Conservation (phyloP, 2,329 filamentous ascomycete genomes). For the Penicillium sp. region DNA sequence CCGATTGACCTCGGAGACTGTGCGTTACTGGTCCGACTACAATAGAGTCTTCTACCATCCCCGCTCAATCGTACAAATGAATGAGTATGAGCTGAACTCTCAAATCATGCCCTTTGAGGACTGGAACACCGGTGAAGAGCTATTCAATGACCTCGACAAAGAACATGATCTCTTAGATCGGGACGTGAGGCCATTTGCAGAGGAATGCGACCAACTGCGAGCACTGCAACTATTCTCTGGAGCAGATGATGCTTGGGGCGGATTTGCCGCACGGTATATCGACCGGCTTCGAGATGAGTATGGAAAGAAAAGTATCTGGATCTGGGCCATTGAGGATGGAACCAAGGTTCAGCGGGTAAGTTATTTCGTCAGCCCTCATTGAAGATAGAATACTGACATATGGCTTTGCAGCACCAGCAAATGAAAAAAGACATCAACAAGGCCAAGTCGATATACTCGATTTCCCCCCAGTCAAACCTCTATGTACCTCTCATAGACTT, state of each 20-base stretch:
- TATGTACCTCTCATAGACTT: slow-evolving; percentile 72
- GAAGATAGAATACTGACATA: slow-evolving; percentile 1
- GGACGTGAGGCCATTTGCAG: slow-evolving; percentile 82
- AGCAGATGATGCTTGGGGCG: slow-evolving; percentile 77
- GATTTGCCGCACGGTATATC: slow-evolving; percentile 69
- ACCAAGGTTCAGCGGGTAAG: slow-evolving; percentile 55
- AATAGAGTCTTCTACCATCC: slow-evolving; percentile 92
- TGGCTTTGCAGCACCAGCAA: slow-evolving; percentile 51
- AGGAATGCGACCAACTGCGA: slow-evolving; percentile 92
- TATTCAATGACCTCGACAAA: slow-evolving; percentile 70
- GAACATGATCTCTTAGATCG: slow-evolving; percentile 86
- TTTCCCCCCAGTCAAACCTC: slow-evolving; percentile 70
- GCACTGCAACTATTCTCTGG: slow-evolving; percentile 74
- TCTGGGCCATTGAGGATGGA: slow-evolving; percentile 75
- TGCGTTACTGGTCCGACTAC: slow-evolving; percentile 98
- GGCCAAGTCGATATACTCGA: slow-evolving; percentile 67
- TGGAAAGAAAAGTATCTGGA: slow-evolving; percentile 80
- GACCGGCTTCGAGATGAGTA: slow-evolving; percentile 85
- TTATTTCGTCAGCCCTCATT: neutral
- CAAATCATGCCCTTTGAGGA: slow-evolving; percentile 77
- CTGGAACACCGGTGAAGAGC: slow-evolving; percentile 69
- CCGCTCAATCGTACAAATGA: slow-evolving; percentile 78
- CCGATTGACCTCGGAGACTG: slow-evolving; percentile 63
- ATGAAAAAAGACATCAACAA: slow-evolving; percentile 68
- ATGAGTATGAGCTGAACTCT: slow-evolving; percentile 82